phyloP scores from a whole-genome alignment of 2,329 filamentous ascomycete species.

The Hymenoscyphus fraxineus region DNA sequence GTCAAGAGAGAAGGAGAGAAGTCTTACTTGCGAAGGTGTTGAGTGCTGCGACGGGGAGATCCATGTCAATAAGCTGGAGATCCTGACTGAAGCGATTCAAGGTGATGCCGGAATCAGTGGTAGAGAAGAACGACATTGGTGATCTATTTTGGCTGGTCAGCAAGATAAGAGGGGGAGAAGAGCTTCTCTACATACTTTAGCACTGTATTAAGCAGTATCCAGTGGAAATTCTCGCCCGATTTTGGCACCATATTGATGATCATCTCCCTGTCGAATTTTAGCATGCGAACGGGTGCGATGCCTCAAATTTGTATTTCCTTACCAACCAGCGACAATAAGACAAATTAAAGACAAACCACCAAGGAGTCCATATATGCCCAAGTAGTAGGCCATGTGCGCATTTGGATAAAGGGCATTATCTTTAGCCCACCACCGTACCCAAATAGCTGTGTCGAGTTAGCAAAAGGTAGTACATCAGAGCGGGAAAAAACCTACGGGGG shows the following conservation, averaged over 20 bases:
- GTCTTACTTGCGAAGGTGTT: slow-evolving; percentile 25
- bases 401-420: slow-evolving; percentile 21
- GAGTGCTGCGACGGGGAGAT: slow-evolving; percentile 22
- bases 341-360: slow-evolving; percentile 24
- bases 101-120: slow-evolving; percentile 24
- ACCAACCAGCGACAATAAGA: slow-evolving; percentile 1
- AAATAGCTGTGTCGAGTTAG: slow-evolving; percentile 22
- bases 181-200: slow-evolving; percentile 36
- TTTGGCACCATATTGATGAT: not conserved
- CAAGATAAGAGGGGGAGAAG: slow-evolving; percentile 41
- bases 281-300: not conserved
- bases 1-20: slow-evolving; percentile 23
- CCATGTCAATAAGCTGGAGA: slow-evolving; percentile 31
- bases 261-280: slow-evolving; percentile 32
- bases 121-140: slow-evolving; percentile 31
- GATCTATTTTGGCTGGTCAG: slow-evolving; percentile 35
- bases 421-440: slow-evolving; percentile 34
- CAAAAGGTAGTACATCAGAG: not conserved
- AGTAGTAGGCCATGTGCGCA: slow-evolving; percentile 17
- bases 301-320: not conserved
- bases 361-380: slow-evolving; percentile 25
- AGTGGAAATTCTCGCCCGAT: slow-evolving; percentile 6
- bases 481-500: slow-evolving; percentile 18
- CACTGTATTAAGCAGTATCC: slow-evolving; percentile 5
- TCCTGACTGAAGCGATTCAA: slow-evolving; percentile 29